Conservation (phyloP, 805 yeast genomes). For the Torulaspora microellipsoides region DNA sequence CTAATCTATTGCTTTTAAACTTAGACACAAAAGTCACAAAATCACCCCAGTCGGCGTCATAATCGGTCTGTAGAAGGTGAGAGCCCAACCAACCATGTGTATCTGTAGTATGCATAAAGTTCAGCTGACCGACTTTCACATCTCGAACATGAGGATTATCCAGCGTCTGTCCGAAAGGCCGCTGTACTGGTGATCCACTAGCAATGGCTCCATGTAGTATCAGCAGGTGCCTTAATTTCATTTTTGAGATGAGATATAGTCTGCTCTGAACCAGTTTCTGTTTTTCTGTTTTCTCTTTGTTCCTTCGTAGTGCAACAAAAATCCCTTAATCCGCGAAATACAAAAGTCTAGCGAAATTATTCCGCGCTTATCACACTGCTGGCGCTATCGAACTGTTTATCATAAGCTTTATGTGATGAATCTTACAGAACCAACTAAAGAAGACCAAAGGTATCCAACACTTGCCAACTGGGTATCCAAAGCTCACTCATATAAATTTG, state of each 20-base stretch:
- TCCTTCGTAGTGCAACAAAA: too few relatives aligned
- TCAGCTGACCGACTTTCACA: constrained; percentile 65
- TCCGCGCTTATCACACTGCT: too few relatives aligned
- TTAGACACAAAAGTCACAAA: constrained; percentile 62
- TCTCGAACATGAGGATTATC: constrained; percentile 35
- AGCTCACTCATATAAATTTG: too few relatives aligned
- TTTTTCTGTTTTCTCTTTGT: too few relatives aligned
- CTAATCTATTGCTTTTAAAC: constrained; percentile 36
- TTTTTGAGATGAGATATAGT: not conserved
- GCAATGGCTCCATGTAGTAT: not conserved
- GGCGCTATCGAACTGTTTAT: too few relatives aligned
- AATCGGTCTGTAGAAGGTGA: constrained; percentile 71
- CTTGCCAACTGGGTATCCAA: too few relatives aligned
- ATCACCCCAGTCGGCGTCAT: constrained; percentile 91
- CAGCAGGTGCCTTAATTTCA: not conserved
- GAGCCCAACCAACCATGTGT: constrained; percentile 98
- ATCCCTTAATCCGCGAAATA: too few relatives aligned
- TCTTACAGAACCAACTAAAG: too few relatives aligned
- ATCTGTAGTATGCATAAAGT: constrained; percentile 91
- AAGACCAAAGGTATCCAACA: too few relatives aligned
- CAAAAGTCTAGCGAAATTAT: too few relatives aligned
- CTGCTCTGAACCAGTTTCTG: too few relatives aligned
- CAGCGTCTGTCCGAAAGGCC: constrained; percentile 5
- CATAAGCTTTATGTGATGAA: too few relatives aligned
- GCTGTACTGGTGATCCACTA: constrained; percentile 5